Conservation (phyloP, 768 basidiomycete species). For the Amanita subjunquillea region DNA sequence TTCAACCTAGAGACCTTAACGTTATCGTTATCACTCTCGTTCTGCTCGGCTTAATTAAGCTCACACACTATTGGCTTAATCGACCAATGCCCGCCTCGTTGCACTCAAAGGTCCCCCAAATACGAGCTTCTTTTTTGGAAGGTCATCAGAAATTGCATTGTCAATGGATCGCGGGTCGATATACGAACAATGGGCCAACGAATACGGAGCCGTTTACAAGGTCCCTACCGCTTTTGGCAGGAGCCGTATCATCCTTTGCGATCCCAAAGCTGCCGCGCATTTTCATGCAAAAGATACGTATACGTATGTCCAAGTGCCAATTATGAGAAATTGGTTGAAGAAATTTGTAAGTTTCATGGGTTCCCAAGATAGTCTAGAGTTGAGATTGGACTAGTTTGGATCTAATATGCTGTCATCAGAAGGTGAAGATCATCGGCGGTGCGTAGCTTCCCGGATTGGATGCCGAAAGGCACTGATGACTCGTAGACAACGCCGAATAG, state of each 20-base stretch:
- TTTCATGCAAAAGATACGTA: conserved; percentile 17
- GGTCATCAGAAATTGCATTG: conserved; percentile 17
- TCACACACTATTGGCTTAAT: neutral
- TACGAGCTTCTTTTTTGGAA: conserved; percentile 32
- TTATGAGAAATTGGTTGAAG: conserved; percentile 15
- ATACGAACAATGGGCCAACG: conserved; percentile 18
- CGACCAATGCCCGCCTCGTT: conserved; percentile 11
- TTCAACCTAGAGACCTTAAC: neutral
- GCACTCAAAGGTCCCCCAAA: conserved; percentile 32
- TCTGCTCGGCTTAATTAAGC: conserved; percentile 7
- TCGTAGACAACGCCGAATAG: conserved; percentile 26
- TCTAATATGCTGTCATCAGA: conserved; percentile 27
- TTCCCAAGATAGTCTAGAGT: no score
- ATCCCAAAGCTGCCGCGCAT: conserved; percentile 16
- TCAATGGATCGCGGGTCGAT: conserved; percentile 20
- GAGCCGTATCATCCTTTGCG: conserved; percentile 15
- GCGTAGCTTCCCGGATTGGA: neutral
- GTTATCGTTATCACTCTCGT: neutral
- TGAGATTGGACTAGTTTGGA: conserved; percentile 15
- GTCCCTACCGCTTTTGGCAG: conserved; percentile 12
- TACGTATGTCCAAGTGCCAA: conserved; percentile 14
- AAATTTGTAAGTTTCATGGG: conserved; percentile 6
- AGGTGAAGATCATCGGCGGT: conserved; percentile 35
- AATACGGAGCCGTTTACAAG: conserved; percentile 16
- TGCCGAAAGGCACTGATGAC: neutral